Evolutionary conservation across 1,139 yeast genomes (phyloP), one percentile per base, ranked within the genome.

Genomic region (Candida frijolesensis): DNA sequence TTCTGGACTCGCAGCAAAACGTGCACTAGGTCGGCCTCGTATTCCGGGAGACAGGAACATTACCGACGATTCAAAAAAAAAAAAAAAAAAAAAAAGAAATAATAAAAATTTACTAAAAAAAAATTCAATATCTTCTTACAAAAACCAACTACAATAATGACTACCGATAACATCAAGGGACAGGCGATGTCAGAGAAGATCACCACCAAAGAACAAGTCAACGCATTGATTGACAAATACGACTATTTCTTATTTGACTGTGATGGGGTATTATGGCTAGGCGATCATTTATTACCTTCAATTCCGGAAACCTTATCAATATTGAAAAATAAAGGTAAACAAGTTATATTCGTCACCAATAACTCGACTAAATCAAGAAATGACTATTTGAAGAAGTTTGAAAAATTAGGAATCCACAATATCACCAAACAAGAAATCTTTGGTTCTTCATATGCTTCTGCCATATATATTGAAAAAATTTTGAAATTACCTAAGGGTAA

Each of bases 361-460:
- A 94, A 94, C 70, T 89, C 97, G 15, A 89, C 97, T 34, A 94
- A 94, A 67, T 87, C 97, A 1, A 77, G 99, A 55, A 68, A 72
- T 46, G 87, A 86, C 46, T 94, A 95, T 66, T 78, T 88, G 44
- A 71, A 76, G 56, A 95, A 94, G 70, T 90, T 94, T 63, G 78
- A 74, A 14, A 81, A 83, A 51, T 80, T 89, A 53, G 98, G 97
- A 1, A 79, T 92, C 50, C 60, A 66, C 4, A 78, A 74, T 2
- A 84, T 88, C 30, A 71, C 75, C 15, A 83, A 84, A 62, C 83
- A 82, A 43, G 96, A 92, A 63, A 83, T 94, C 12, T 92, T 94
- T 65, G 96, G 97, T 4, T 88, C 96, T 1, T 86, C 97, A 1
- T 94, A 87, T 68, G 96, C 98, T 5, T 80, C 96, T 33, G 97